Base-by-base conservation (phyloP, 441 rosid genomes). In the Adansonia gregorii region DNA sequence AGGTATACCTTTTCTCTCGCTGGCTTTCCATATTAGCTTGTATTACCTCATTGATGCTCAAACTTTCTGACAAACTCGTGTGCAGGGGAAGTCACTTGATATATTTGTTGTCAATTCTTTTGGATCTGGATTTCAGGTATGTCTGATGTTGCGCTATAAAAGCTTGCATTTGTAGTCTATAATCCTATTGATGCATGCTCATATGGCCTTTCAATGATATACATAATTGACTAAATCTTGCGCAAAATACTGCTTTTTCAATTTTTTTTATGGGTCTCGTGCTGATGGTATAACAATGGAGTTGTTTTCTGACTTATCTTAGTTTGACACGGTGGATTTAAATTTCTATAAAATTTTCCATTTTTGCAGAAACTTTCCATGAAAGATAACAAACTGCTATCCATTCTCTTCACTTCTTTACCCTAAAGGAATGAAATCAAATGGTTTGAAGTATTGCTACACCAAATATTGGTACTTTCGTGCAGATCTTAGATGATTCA, bases 81-180 rank as follows among this genome's bases (percentile, higher is more conserved):
- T 87, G 83, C 86, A 91, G 98, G 94, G 92, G 54, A 93, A 90
- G 81, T 91, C 98, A 22, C 88, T 94, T 76, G 98, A 94, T 88
- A 86, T 94, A 82, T 93, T 94, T 83, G 98, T 91, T 55, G 97
- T 94, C 75, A 93, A 94, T 80, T 93, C 97, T 66, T 91, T 91
- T 76, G 97, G 98, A 82, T 94, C 98, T 79, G 98, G 97, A 75
- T 94, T 91, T 88, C 97, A 94, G 94, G 97, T 91, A 86, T 75
- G 51, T 45, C n/a, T 77, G 75, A 68, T 69, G 6, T 51, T 45
- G 55, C 67, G 6, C 48, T 59, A 20, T 39, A 70, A 48, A 52
- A 72, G 49, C 77, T 77, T 75, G 55, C 46, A 8, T 27, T 74
- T 74, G 22, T 74, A 20, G 41, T 24, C 54, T 46, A 60, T 74